Conservation (phyloP, 2,329 filamentous ascomycete species). For the Sporothrix globosa region DNA sequence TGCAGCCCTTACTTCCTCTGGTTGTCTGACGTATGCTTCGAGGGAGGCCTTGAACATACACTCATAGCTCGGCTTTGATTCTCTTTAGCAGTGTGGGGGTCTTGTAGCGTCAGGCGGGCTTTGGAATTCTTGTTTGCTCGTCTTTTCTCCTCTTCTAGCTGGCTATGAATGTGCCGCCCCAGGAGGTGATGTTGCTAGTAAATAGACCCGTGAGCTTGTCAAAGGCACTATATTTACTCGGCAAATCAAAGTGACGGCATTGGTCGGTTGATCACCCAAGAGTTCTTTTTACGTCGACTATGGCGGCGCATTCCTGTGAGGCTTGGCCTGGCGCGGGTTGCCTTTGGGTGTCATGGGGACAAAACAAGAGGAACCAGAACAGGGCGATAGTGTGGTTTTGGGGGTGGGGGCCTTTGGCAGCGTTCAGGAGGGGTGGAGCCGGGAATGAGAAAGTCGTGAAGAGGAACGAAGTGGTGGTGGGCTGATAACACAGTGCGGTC, state of each 20-base stretch:
- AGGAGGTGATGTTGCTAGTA: not conserved
- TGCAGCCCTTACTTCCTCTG: not conserved
- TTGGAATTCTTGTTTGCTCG: too few relatives aligned
- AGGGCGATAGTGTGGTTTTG: not conserved
- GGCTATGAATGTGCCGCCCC: not conserved
- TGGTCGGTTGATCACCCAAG: not conserved
- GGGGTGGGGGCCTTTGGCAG: not conserved
- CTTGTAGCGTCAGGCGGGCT: not conserved
- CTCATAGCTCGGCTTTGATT: not conserved
- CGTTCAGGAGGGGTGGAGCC: not conserved
- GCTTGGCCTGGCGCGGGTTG: not conserved
- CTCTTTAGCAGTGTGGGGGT: not conserved
- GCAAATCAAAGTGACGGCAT: constrained; percentile 23
- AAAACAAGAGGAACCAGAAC: not conserved
- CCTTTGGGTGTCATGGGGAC: constrained; percentile 15
- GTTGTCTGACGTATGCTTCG: not conserved
- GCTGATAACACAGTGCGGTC: not conserved
- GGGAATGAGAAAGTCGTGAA: not conserved
- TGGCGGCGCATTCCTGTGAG: not conserved
- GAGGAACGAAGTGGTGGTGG: not conserved
- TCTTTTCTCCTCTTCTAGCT: not conserved
- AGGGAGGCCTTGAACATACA: not conserved
- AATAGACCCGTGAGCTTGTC: constrained; percentile 4
- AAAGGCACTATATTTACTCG: not conserved
- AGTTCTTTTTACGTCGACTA: constrained; percentile 4